Base-by-base conservation (phyloP, 2,329 filamentous ascomycete species). In the Cladobotryum mycophilum region DNA sequence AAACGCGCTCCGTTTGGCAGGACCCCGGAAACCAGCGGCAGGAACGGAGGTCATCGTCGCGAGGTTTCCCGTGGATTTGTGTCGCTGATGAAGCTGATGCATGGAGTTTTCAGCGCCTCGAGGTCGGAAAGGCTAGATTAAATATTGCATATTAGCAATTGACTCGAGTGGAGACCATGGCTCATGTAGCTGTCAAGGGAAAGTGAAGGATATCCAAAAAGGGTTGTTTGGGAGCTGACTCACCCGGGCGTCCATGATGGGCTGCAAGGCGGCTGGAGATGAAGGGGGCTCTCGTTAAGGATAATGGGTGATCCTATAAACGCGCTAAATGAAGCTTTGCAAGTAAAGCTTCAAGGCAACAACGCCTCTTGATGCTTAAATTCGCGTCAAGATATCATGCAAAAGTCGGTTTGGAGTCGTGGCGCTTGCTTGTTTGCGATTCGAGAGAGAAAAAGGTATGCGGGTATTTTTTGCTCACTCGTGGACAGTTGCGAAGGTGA, bases 1-100 rank as follows among this genome's bases (percentile, higher is more conserved):
- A 68, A 95, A 90, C 12, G 83, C 88, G 55, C 84, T 83, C 58
- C 90, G 84, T 73, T 91, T 93, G 49, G 84, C 76, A 51, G 80
- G 65, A 37, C 67, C 68, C 30, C 67, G 68, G 38, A 70, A 59
- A 35, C 68, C 68, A 18, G 54, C 55, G 17, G 55, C 53, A 12
- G 58, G 46, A 3, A 55, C 56, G 12, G 58, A 56, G 30, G 64
- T 55, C 60, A 62, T 65, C 37, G 52, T 56, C 30, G 59, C 56
- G 41, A 88, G 58, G 77, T 79, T 69, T 70, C 85, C 68, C 67
- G 82, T 84, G 8, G 90, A 95, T 70, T 95, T 95, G 71, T 89
- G 85, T 56, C 86, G 85, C 61, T 89, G 84, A 60, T 95, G 88
- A 55, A 90, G 72, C 48, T 79, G 50, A 9, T 62, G 64, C 20